phyloP scores from a whole-genome alignment of 129 eudicot species.

The Flaveria brownii region DNA sequence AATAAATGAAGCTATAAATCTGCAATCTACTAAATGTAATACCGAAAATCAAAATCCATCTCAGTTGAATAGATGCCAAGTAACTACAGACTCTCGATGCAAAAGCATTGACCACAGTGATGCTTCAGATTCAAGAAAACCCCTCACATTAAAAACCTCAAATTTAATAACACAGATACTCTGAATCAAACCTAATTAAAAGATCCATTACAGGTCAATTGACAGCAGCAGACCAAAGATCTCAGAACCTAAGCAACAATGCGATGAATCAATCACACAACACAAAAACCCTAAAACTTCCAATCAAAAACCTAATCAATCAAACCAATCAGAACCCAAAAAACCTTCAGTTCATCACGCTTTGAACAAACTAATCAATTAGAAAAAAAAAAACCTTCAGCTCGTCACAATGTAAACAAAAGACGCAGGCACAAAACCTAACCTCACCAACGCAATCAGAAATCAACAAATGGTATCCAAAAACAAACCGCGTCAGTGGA shows the following conservation, averaged over 20 bases:
- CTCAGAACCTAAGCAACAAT: constrained; percentile 17
- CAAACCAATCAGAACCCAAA: too few relatives aligned
- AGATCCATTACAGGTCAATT: constrained; percentile 25
- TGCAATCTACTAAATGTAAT: constrained; percentile 4
- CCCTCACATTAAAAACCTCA: constrained; percentile 8
- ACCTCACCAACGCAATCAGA: too few relatives aligned
- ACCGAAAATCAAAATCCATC: background rate
- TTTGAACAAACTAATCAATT: too few relatives aligned
- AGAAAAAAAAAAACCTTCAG: too few relatives aligned
- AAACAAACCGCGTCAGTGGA: too few relatives aligned
- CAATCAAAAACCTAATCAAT: constrained; percentile 1
- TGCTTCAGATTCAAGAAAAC: constrained; percentile 25
- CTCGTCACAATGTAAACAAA: too few relatives aligned
- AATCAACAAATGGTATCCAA: too few relatives aligned
- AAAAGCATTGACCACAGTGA: background rate
- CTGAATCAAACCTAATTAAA: constrained; percentile 3
- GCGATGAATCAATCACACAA: constrained; percentile 4
- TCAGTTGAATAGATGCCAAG: constrained; percentile 19
- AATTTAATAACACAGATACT: background rate
- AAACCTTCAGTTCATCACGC: too few relatives aligned
- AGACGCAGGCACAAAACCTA: too few relatives aligned
- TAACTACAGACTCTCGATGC: constrained; percentile 1
- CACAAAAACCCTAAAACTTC: constrained; percentile 11
- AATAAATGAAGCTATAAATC: background rate
- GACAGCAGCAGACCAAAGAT: constrained; percentile 29